phyloP scores from a whole-genome alignment of 1,139 yeast genomes.

The Geotrichum carabidarum region DNA sequence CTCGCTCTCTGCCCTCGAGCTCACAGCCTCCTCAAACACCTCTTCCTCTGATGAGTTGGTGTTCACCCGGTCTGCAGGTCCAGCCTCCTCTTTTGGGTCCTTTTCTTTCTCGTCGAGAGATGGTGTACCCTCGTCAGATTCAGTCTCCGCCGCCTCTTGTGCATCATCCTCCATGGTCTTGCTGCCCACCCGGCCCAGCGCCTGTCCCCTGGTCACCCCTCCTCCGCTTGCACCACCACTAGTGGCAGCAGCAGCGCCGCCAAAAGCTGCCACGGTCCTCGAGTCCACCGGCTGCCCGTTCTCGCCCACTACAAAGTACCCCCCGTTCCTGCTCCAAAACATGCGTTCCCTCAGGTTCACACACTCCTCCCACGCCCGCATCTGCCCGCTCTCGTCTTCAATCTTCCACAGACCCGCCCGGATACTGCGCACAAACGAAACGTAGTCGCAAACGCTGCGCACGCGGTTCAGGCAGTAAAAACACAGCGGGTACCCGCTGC shows the following conservation, averaged over 20 bases:
- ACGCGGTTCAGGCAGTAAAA: constrained; percentile 74
- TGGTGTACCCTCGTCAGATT: not conserved
- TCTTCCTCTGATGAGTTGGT: not conserved
- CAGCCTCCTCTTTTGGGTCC: not conserved
- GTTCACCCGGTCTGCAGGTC: not conserved
- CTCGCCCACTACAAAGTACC: constrained; percentile 1
- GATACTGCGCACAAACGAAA: constrained; percentile 64
- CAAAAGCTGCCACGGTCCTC: not conserved
- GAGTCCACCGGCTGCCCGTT: constrained; percentile 9
- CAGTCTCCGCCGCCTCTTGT: not conserved
- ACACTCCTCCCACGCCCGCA: constrained; percentile 55
- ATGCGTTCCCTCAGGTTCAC: constrained; percentile 54
- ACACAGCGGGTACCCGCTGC: constrained; percentile 62
- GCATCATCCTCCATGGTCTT: not conserved
- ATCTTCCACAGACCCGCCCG: constrained; percentile 51
- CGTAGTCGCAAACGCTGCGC: constrained; percentile 73
- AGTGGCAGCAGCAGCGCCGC: not conserved
- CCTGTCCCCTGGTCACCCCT: not conserved
- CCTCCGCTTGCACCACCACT: not conserved
- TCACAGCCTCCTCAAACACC: constrained; percentile 1
- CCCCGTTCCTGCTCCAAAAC: constrained; percentile 83
- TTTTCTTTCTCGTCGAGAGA: not conserved
- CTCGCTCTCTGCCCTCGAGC: not conserved
- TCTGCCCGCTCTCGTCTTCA: constrained; percentile 38
- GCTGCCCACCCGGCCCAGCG: not conserved